Conservation (phyloP, 129 eudicot species). For the Tagetes erecta region DNA sequence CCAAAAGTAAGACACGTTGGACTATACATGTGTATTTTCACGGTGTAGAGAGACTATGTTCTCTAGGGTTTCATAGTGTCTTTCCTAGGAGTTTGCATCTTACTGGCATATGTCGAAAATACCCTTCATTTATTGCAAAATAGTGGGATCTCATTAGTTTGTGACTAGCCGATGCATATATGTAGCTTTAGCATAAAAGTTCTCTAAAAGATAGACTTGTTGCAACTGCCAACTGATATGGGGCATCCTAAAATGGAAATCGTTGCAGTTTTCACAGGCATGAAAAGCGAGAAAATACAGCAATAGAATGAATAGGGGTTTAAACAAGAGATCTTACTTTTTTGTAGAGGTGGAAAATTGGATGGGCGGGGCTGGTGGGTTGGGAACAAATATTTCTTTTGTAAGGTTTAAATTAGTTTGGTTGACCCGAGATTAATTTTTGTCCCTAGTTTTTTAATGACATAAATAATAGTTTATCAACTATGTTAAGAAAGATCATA, state of each 20-base stretch:
- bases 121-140: conserved; percentile 13
- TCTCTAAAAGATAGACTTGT: not conserved
- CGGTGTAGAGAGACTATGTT: not conserved
- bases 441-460: not conserved
- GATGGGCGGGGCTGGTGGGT: not conserved
- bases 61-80: conserved; percentile 2
- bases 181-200: not conserved
- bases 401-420: not conserved
- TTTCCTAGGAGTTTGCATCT: conserved; percentile 13
- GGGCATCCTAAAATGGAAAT: conserved; percentile 1
- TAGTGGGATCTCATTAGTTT: conserved; percentile 9
- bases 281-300: not conserved
- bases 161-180: conserved; percentile 15
- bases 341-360: not conserved
- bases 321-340: not conserved
- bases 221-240: not conserved
- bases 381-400: not conserved
- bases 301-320: not conserved
- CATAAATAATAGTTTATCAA: not conserved
- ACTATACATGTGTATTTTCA: conserved; percentile 1
- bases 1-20: not conserved
- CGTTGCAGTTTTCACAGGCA: conserved; percentile 1
- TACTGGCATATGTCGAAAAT: conserved; percentile 1
- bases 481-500: not conserved
- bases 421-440: not conserved